These are phyloP conservation scores for Lactarius indigo DNA, from an alignment of 768 basidiomycete genomes.

Conservation along the genomic window DNA sequence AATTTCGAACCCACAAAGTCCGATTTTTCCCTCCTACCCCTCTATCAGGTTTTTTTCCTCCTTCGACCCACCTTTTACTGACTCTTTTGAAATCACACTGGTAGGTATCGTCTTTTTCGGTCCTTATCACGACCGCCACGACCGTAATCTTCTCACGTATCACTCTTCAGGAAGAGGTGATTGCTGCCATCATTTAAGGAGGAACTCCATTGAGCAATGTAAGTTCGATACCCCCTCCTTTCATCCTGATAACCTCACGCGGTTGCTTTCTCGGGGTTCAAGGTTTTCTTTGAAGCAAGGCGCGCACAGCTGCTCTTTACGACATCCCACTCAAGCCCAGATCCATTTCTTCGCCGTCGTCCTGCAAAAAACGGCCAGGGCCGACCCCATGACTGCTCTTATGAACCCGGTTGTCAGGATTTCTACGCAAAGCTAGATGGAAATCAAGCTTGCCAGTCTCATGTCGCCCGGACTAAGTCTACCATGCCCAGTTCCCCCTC, in stretches of 20 bases:
- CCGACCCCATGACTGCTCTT: slow-evolving; percentile 90
- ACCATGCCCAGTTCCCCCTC: slow-evolving; percentile 76
- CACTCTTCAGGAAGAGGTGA: slow-evolving; percentile 81
- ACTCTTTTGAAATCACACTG: slow-evolving; percentile 90
- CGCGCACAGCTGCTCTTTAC: slow-evolving; percentile 95
- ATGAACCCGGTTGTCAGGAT: slow-evolving; percentile 89
- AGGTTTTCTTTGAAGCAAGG: slow-evolving; percentile 98
- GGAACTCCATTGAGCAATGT: slow-evolving; percentile 99
- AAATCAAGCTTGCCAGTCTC: slow-evolving; percentile 81
- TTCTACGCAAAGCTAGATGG: slow-evolving; percentile 98
- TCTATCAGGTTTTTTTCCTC: background rate
- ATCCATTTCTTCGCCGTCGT: slow-evolving; percentile 99
- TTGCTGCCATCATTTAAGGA: slow-evolving; percentile 97
- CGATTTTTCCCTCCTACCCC: slow-evolving; percentile 19
- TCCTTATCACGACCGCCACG: background rate
- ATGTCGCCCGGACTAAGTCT: slow-evolving; percentile 88
- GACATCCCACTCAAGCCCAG: slow-evolving; percentile 98
- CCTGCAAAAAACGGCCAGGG: slow-evolving; percentile 96
- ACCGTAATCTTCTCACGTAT: background rate
- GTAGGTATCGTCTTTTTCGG: slow-evolving; percentile 36
- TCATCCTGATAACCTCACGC: background rate
- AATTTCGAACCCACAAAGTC: slow-evolving; percentile 90
- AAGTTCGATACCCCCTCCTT: slow-evolving; percentile 21
- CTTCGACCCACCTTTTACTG: slow-evolving; percentile 28
- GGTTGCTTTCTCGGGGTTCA: slow-evolving; percentile 70